Conservation (phyloP, 2,329 filamentous ascomycete genomes). For the Fusarium chaquense region DNA sequence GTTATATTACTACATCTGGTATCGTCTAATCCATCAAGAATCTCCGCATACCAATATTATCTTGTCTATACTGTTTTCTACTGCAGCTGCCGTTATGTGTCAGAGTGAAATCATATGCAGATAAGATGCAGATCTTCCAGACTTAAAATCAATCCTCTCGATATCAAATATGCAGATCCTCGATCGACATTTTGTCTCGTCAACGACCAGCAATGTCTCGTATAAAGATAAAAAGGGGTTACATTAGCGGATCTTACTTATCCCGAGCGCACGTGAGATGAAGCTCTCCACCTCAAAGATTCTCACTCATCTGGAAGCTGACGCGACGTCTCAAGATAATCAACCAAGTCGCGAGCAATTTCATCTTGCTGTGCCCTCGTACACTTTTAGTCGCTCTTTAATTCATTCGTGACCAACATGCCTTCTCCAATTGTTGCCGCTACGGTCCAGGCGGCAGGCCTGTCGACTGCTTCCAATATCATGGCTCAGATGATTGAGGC, state of each 20-base stretch:
- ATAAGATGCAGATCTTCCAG: neutral
- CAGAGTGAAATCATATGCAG: too few species aligned
- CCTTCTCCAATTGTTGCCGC: conserved; percentile 64
- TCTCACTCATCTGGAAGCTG: conserved; percentile 15
- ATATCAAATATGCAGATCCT: too few species aligned
- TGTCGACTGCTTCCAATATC: conserved; percentile 66
- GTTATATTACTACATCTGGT: neutral
- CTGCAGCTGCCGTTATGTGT: too few species aligned
- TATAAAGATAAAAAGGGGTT: conserved; percentile 13
- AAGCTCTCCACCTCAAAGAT: conserved; percentile 27
- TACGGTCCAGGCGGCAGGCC: conserved; percentile 64
- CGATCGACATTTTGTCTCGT: too few species aligned
- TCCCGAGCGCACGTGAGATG: conserved; percentile 33
- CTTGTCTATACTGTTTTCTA: neutral
- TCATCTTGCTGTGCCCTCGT: neutral
- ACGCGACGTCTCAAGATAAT: conserved; percentile 5
- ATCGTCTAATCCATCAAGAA: neutral
- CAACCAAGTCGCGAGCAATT: neutral
- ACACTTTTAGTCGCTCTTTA: conserved; percentile 6
- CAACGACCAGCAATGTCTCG: neutral
- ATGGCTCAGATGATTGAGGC: conserved; percentile 66
- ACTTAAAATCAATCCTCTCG: too few species aligned
- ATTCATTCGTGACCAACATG: conserved; percentile 49
- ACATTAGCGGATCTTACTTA: conserved; percentile 32
- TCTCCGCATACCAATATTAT: neutral